These are phyloP conservation scores for Akanthomyces dipterigenus DNA, from an alignment of 2,329 filamentous ascomycete genomes.

Conservation along the genomic window DNA sequence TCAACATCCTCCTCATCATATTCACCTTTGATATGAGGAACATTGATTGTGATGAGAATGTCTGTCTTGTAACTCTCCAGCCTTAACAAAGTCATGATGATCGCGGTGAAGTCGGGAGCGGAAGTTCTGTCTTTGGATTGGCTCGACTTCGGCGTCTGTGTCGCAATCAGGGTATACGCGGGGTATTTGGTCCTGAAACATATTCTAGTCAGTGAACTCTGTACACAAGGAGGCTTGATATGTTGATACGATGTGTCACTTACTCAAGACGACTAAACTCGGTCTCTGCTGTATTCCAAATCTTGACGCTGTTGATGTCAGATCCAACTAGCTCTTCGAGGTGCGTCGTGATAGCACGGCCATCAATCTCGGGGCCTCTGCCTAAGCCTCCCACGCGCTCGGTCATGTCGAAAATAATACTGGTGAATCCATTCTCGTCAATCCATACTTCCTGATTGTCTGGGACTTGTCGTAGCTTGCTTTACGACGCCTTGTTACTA, in stretches of 20 bases:
- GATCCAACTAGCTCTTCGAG: conserved; percentile 62
- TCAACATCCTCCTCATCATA: conserved; percentile 69
- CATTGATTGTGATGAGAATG: conserved; percentile 78
- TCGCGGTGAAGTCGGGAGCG: conserved; percentile 60
- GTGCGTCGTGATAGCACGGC: conserved; percentile 62
- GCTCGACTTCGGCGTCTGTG: conserved; percentile 41
- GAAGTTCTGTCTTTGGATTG: conserved; percentile 28
- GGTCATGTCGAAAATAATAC: conserved; percentile 84
- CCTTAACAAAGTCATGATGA: conserved; percentile 71
- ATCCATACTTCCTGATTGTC: conserved; percentile 92
- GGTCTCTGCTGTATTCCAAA: conserved; percentile 59
- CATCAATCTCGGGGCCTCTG: conserved; percentile 54
- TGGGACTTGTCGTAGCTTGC: conserved; percentile 67
- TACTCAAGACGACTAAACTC: conserved; percentile 50
- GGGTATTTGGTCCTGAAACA: conserved; percentile 38
- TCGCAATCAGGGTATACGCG: conserved; percentile 64
- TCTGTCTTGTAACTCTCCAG: conserved; percentile 72
- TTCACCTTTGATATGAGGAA: conserved; percentile 71
- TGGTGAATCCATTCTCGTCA: conserved; percentile 74
- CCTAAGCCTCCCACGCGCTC: conserved; percentile 62
- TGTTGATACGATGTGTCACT: conserved; percentile 16
- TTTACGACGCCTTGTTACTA: conserved; percentile 24
- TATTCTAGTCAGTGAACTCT: conserved; percentile 21
- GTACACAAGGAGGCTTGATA: background rate
- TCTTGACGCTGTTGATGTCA: conserved; percentile 56